A percentile compares a stretch with the other conserved stretches of the same genome.
phyloP scores from a whole-genome alignment of 1,284 basidiomycete species.

The Ustilago curta region DNA sequence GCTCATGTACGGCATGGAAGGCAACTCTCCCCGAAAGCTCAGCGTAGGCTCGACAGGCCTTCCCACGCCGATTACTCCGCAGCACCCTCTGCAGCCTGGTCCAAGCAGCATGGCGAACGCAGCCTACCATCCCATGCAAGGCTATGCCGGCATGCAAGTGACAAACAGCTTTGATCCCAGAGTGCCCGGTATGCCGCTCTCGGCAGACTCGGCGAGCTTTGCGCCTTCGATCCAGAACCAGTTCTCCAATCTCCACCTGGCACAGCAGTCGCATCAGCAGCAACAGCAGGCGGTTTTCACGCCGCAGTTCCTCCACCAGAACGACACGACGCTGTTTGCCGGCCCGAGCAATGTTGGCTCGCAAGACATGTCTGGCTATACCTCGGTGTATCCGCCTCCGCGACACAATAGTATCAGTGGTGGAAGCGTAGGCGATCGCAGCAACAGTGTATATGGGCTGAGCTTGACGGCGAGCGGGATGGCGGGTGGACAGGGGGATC shows the following conservation, averaged over 20 bases:
- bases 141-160: constrained; percentile 19
- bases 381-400: constrained; percentile 47
- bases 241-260: constrained; percentile 38
- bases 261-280: constrained; percentile 26
- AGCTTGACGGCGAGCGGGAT: constrained; percentile 23
- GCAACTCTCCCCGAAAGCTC: constrained; percentile 42
- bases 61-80: constrained; percentile 48
- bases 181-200: constrained; percentile 37
- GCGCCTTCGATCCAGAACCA: constrained; percentile 46
- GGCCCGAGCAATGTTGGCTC: constrained; percentile 14
- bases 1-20: constrained; percentile 55
- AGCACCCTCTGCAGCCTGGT: constrained; percentile 45
- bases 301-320: constrained; percentile 39
- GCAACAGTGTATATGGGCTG: constrained; percentile 11
- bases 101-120: constrained; percentile 12
- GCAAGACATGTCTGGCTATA: constrained; percentile 44
- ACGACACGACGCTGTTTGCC: constrained; percentile 37
- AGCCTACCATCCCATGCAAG: constrained; percentile 14
- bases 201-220: constrained; percentile 40
- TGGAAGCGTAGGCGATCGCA: not conserved
- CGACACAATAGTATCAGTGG: constrained; percentile 34
- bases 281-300: constrained; percentile 30
- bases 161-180: constrained; percentile 32
- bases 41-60: constrained; percentile 42
- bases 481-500: constrained; percentile 17